Percentiles rank a stretch among this genome's conserved stretches.
Evolutionary conservation across 768 basidiomycete species (phyloP).

Genomic region (Megacollybia marginata): DNA sequence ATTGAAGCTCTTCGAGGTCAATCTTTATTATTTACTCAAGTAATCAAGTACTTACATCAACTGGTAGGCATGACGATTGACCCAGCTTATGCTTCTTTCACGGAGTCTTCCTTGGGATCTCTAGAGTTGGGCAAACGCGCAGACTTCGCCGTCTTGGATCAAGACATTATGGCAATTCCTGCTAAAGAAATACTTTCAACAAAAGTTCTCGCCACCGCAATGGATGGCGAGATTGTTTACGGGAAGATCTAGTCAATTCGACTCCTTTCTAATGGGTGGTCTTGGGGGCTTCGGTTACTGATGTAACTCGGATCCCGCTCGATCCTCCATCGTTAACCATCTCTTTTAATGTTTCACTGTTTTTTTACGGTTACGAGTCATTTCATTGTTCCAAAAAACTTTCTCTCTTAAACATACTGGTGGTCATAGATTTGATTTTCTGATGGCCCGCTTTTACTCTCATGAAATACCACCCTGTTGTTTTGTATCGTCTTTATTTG

Average conservation of each 20-base stretch:
- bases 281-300: no score
- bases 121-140: constrained; percentile 73
- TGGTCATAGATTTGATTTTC: no score
- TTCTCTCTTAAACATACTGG: neutral
- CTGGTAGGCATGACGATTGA: constrained; percentile 76
- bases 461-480: neutral
- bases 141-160: constrained; percentile 79
- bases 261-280: neutral
- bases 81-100: constrained; percentile 83
- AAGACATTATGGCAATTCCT: constrained; percentile 71
- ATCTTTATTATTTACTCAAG: neutral
- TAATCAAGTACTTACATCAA: neutral
- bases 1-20: constrained; percentile 69
- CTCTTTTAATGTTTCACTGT: no score
- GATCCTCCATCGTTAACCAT: no score
- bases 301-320: no score
- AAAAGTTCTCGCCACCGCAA: constrained; percentile 64
- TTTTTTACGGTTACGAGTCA: no score
- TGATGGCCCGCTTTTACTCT: neutral
- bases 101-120: constrained; percentile 66
- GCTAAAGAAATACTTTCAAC: constrained; percentile 54
- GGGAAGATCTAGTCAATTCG: constrained; percentile 14
- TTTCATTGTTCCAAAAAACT: no score
- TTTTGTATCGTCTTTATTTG: neutral
- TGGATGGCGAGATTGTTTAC: constrained; percentile 58